Percentiles rank a stretch among this genome's conserved stretches.
Conservation (phyloP, 2,329 filamentous ascomycete genomes). For the Dichotomopilus funicola region DNA sequence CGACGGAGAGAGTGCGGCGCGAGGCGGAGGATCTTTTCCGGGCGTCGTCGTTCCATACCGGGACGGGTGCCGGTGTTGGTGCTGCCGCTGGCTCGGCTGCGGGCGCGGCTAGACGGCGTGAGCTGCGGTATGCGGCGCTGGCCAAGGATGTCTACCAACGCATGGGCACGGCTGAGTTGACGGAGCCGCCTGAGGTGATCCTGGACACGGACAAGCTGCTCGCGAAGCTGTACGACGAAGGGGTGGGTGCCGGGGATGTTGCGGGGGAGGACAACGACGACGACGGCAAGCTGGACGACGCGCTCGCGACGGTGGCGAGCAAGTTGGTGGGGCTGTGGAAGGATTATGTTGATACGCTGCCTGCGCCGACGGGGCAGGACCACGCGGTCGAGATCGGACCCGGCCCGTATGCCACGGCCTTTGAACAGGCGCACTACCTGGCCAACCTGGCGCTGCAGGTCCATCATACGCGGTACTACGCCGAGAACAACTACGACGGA, state of each 20-base stretch:
- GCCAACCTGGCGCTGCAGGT: conserved; percentile 71
- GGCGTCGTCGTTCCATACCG: conserved; percentile 42
- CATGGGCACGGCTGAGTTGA: conserved; percentile 52
- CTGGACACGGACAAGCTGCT: conserved; percentile 69
- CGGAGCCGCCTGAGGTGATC: conserved; percentile 66
- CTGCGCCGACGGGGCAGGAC: conserved; percentile 42
- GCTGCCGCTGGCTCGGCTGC: too few species aligned
- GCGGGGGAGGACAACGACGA: conserved; percentile 40
- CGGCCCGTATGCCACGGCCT: conserved; percentile 52
- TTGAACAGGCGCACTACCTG: conserved; percentile 73
- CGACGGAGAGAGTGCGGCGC: conserved; percentile 44
- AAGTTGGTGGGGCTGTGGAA: conserved; percentile 52
- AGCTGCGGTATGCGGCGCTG: conserved; percentile 61
- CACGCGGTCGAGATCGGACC: conserved; percentile 59
- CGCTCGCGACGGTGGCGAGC: conserved; percentile 47
- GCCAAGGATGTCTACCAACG: conserved; percentile 63
- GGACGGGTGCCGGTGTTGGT: conserved; percentile 7
- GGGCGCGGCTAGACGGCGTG: conserved; percentile 33
- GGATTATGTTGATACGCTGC: conserved; percentile 43
- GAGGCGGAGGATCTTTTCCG: conserved; percentile 53
- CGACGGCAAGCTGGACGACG: conserved; percentile 48
- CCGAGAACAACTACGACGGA: conserved; percentile 19
- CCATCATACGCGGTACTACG: conserved; percentile 55
- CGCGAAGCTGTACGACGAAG: conserved; percentile 56
- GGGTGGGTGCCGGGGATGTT: conserved; percentile 35